Base-by-base conservation (phyloP, 805 yeast genomes). In the Candida coleopterorum region DNA sequence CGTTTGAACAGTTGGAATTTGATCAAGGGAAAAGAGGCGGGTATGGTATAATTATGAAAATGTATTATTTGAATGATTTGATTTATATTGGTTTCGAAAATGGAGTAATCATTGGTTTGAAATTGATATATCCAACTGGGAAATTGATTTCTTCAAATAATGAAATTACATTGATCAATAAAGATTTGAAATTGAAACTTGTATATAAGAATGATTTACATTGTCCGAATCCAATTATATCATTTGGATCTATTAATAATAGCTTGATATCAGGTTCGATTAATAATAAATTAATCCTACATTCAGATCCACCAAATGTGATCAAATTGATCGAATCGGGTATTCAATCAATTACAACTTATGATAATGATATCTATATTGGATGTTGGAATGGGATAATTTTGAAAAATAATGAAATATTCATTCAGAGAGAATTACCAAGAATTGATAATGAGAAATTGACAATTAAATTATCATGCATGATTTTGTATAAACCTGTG, bases 1-100 rank as follows among this genome's bases (percentile, higher is more conserved):
- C 11, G 8, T 6, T 18, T 4, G 24, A 17, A 18, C 9, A 23
- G 9, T 11, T 18, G n/a, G 4, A 18, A 18, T 46, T 38, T 12
- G 43, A 32, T 10, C 46, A 47, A 37, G 39, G 47, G 28, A 48
- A 26, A 47, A 24, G 75, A 69, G 53, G 56, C 15, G 62, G 62
- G 11, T 67, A 74, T 23, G 94, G 94, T 2, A 81, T 84, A 27
- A 72, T 82, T 10, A 83, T 86, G 87, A 71, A 67, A 31, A 46
- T 81, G 3, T 41, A 50, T 1, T 70, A 75, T 56, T 47, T 70
- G 1, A 48, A 47, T 9, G 45, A 50, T 2, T 38, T 55, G 1
- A 49, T 77, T 12, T 55, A 56, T 12, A 62, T 81, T 5, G 95
- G 94, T 1, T 85, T 73, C 50, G 95, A 85, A 52, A 79, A 84